phyloP scores from a whole-genome alignment of 129 eudicot species.

The Centrapalus pauciflorus region DNA sequence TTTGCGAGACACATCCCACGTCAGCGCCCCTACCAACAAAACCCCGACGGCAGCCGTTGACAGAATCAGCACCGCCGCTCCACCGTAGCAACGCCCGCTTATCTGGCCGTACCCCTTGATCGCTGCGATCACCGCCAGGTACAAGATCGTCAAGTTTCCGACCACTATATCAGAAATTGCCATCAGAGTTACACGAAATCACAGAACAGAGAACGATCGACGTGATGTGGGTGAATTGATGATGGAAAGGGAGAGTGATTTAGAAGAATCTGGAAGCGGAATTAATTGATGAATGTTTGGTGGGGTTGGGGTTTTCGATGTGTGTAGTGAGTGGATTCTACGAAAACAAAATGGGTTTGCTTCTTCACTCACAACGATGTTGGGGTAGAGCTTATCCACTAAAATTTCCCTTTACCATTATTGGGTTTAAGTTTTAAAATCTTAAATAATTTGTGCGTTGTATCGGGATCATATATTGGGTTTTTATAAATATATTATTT shows the following conservation, averaged over 20 bases:
- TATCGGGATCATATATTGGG: no score
- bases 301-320: conserved; percentile 18
- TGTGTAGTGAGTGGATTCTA: conserved; percentile 18
- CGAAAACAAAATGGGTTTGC: conserved; percentile 4
- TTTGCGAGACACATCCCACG: conserved; percentile 78
- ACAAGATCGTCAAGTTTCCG: conserved; percentile 48
- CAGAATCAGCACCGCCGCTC: conserved; percentile 43
- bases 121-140: conserved; percentile 54
- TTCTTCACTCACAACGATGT: neutral
- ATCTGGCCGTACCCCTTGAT: conserved; percentile 52
- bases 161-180: conserved; percentile 61
- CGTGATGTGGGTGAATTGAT: neutral
- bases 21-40: conserved; percentile 42
- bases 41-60: conserved; percentile 52
- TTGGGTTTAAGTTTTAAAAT: neutral
- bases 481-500: no score
- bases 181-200: conserved; percentile 28
- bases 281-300: conserved; percentile 15
- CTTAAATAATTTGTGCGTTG: no score
- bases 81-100: conserved; percentile 58
- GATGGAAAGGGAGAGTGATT: neutral
- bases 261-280: neutral
- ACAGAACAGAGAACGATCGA: neutral
- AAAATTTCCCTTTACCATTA: neutral
- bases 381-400: conserved; percentile 25